A percentile compares a stretch with the other conserved stretches of the same genome.
phyloP scores from a whole-genome alignment of 169 alveolate species.

The Plasmodium fragile region DNA sequence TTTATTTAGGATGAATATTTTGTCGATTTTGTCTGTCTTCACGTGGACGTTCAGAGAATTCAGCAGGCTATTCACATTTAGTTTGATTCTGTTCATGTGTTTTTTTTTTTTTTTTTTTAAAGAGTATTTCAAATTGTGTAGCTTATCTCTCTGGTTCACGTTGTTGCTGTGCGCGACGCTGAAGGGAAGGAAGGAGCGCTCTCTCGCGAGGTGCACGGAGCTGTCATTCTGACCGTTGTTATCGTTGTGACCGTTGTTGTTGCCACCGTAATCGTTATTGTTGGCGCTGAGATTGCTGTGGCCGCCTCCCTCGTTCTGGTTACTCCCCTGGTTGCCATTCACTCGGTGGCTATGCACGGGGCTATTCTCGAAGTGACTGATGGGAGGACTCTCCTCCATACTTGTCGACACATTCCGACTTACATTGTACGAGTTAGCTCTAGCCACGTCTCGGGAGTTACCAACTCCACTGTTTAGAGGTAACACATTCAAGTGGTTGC shows the following conservation, averaged over 20 bases:
- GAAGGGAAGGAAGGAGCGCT: background rate
- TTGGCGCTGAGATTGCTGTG: background rate
- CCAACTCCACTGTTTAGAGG: background rate
- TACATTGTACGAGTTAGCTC: background rate
- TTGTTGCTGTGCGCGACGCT: background rate
- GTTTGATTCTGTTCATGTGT: slow-evolving; percentile 31
- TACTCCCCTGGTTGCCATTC: background rate
- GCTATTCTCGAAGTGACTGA: slow-evolving; percentile 1
- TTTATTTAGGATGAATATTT: slow-evolving; percentile 49
- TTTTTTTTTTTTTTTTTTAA: slow-evolving; percentile 45
- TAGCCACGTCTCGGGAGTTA: background rate
- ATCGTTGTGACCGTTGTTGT: background rate
- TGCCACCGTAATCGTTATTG: background rate
- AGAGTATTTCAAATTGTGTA: slow-evolving; percentile 28
- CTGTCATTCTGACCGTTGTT: background rate
- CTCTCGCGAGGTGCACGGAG: background rate
- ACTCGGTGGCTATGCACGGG: slow-evolving; percentile 15
- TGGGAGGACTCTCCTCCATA: background rate
- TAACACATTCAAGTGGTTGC: background rate
- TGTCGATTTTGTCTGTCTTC: slow-evolving; percentile 54
- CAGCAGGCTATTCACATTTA: slow-evolving; percentile 22
- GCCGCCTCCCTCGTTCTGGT: background rate
- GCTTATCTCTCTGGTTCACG: background rate
- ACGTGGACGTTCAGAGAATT: slow-evolving; percentile 51
- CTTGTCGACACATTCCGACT: background rate